phyloP scores from a whole-genome alignment of 768 basidiomycete genomes.

The Kwoniella dejecticola region DNA sequence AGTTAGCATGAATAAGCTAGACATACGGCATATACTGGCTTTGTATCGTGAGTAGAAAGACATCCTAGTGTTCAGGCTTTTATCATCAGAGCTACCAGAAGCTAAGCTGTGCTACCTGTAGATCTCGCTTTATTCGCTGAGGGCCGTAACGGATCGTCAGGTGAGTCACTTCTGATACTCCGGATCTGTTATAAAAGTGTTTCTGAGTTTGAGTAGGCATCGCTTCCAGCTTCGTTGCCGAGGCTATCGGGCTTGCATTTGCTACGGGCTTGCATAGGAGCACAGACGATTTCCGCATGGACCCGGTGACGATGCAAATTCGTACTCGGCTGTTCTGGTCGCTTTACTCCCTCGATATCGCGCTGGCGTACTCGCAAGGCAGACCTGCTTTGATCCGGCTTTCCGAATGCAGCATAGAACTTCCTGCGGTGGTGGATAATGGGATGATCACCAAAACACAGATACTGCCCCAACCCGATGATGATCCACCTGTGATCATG shows the following conservation, averaged over 20 bases:
- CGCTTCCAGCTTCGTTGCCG: constrained; percentile 14
- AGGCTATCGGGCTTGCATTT: constrained; percentile 13
- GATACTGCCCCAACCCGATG: constrained; percentile 12
- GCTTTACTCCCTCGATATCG: constrained; percentile 9
- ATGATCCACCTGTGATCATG: constrained; percentile 15
- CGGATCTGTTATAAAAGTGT: not conserved
- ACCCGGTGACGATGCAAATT: constrained; percentile 13
- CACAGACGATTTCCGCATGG: constrained; percentile 15
- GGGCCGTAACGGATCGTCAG: constrained; percentile 3
- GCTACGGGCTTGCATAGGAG: constrained; percentile 14
- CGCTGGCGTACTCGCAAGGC: constrained; percentile 16
- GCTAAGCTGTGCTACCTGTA: not conserved
- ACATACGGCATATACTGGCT: constrained; percentile 18
- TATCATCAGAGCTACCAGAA: not conserved
- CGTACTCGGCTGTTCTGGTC: constrained; percentile 13
- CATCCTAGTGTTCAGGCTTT: no score
- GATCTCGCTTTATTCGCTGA: constrained; percentile 14
- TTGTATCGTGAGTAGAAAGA: constrained; percentile 8
- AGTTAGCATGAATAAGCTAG: constrained; percentile 16
- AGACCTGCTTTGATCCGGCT: constrained; percentile 13
- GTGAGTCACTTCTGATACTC: not conserved
- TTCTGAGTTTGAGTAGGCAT: not conserved
- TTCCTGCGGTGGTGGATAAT: constrained; percentile 15
- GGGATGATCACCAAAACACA: constrained; percentile 15
- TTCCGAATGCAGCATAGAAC: constrained; percentile 16